Percentiles rank a stretch among this genome's conserved stretches.
phyloP scores from a whole-genome alignment of 306 rosid genomes.

The Glycine soja region DNA sequence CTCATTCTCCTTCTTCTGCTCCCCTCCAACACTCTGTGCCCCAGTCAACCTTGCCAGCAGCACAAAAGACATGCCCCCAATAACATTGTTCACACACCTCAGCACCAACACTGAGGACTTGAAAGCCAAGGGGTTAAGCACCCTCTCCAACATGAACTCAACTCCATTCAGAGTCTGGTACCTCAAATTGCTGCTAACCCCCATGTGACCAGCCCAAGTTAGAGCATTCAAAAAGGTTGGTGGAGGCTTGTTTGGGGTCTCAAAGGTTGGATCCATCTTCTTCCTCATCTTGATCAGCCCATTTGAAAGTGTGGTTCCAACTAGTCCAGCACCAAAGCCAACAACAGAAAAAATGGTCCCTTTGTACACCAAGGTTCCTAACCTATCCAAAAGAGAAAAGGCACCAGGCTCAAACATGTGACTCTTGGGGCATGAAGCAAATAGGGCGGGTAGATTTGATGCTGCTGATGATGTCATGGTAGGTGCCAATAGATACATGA shows the following conservation, averaged over 20 bases:
- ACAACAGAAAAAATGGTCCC: constrained; percentile 79
- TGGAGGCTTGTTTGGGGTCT: constrained; percentile 87
- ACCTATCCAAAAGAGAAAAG: constrained; percentile 56
- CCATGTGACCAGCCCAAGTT: constrained; percentile 97
- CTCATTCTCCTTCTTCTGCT: constrained; percentile 22
- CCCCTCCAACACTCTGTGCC: constrained; percentile 62
- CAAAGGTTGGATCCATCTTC: constrained; percentile 87
- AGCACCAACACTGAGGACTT: constrained; percentile 83
- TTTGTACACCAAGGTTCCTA: constrained; percentile 82
- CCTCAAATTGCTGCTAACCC: constrained; percentile 82
- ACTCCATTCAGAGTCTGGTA: constrained; percentile 85
- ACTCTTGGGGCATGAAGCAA: constrained; percentile 78
- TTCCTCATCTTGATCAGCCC: constrained; percentile 81
- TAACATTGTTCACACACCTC: constrained; percentile 80
- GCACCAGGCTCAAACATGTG: constrained; percentile 97
- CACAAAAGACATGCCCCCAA: constrained; percentile 92
- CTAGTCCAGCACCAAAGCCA: constrained; percentile 84
- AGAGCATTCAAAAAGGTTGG: constrained; percentile 79
- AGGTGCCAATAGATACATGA: constrained; percentile 95
- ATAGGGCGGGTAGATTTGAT: constrained; percentile 64
- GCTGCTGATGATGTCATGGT: constrained; percentile 61
- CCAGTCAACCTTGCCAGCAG: constrained; percentile 87
- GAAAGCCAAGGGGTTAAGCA: constrained; percentile 73
- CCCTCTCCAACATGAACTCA: constrained; percentile 76
- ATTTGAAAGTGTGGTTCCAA: constrained; percentile 82